A percentile compares a stretch with the other conserved stretches of the same genome.
phyloP scores from a whole-genome alignment of 2,329 filamentous ascomycete genomes.

The Hyphodiscus sp. region DNA sequence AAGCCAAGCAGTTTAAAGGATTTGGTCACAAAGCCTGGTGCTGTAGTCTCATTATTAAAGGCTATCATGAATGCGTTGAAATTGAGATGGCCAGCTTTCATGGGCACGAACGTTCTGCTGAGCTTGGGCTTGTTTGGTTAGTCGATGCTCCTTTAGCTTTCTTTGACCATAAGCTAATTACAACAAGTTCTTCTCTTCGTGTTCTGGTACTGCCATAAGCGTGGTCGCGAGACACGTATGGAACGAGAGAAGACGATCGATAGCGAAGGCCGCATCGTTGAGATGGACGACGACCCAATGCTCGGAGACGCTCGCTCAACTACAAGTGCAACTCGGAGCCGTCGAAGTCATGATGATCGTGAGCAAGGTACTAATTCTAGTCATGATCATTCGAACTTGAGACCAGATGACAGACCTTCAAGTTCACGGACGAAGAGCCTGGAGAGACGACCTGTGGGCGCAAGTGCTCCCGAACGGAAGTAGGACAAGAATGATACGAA shows the following conservation, averaged over 20 bases:
- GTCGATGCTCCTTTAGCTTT: conserved; percentile 29
- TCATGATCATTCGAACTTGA: neutral
- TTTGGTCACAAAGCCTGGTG: conserved; percentile 79
- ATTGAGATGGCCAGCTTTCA: conserved; percentile 79
- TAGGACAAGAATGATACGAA: neutral
- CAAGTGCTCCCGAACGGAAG: neutral
- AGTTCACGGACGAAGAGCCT: neutral
- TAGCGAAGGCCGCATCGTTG: conserved; percentile 12
- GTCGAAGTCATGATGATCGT: neutral
- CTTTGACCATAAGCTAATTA: conserved; percentile 5
- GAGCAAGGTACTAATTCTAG: neutral
- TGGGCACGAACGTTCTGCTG: conserved; percentile 88
- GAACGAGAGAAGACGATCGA: conserved; percentile 20
- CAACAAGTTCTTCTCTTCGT: conserved; percentile 72
- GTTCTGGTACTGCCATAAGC: conserved; percentile 97
- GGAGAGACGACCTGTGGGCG: neutral
- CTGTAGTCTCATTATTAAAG: conserved; percentile 74
- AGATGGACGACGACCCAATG: conserved; percentile 12
- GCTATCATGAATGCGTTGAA: conserved; percentile 89
- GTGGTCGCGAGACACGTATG: conserved; percentile 78
- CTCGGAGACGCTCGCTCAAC: neutral
- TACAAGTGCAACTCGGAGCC: neutral
- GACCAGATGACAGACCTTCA: neutral
- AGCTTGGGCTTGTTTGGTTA: conserved; percentile 81
- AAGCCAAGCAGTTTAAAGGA: conserved; percentile 69